phyloP scores from a whole-genome alignment of 352 stramenopile genomes.

The Phytophthora nicotianae region DNA sequence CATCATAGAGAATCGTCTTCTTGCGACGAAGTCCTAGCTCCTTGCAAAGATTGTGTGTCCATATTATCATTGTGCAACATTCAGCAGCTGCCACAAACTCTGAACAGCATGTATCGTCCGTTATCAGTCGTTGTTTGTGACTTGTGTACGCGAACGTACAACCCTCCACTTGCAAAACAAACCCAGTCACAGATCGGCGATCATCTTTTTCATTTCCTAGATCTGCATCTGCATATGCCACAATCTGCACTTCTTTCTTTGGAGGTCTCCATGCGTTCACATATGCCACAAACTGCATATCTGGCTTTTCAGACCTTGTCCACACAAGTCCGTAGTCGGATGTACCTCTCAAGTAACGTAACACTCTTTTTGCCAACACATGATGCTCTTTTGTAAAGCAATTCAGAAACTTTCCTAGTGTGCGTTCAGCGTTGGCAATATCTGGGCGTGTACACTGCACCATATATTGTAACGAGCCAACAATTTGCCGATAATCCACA shows the following conservation, averaged over 20 bases:
- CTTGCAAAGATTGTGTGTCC: slow-evolving; percentile 18
- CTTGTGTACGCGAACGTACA: slow-evolving; percentile 6
- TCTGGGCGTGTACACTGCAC: slow-evolving; percentile 7
- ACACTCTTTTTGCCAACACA: slow-evolving; percentile 1
- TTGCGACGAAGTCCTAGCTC: slow-evolving; percentile 4
- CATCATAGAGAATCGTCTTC: slow-evolving; percentile 6
- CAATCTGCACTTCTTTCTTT: slow-evolving; percentile 4
- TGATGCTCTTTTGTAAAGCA: slow-evolving; percentile 7
- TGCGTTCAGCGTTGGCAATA: slow-evolving; percentile 8
- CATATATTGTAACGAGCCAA: slow-evolving; percentile 8
- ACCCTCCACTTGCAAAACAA: slow-evolving; percentile 11
- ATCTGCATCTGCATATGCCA: slow-evolving; percentile 9
- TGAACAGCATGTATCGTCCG: slow-evolving; percentile 4
- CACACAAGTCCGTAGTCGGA: slow-evolving; percentile 4
- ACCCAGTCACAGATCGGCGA: slow-evolving; percentile 7
- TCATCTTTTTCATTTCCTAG: slow-evolving; percentile 18
- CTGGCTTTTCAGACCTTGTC: background rate
- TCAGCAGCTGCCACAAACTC: slow-evolving; percentile 11
- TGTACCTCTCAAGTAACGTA: slow-evolving; percentile 7
- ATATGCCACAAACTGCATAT: background rate
- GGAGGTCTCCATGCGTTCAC: slow-evolving; percentile 9
- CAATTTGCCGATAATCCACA: slow-evolving; percentile 11
- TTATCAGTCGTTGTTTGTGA: slow-evolving; percentile 6
- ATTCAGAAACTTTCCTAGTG: slow-evolving; percentile 5
- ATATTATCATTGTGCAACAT: slow-evolving; percentile 12